Evolutionary conservation across 768 basidiomycete species (phyloP).

Genomic region (Leccinum olivaceopallidum): DNA sequence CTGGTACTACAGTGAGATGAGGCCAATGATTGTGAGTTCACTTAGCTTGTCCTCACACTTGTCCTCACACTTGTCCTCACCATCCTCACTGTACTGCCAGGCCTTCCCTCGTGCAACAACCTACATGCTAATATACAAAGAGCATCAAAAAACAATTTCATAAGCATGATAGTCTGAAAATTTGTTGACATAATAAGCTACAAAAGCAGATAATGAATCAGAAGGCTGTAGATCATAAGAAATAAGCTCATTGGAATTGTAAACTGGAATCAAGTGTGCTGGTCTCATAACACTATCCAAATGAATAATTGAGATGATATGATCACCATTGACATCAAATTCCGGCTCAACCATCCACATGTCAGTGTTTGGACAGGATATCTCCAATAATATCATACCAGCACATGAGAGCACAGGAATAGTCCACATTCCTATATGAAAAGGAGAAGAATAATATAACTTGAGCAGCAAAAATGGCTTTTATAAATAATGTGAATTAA

Average conservation of each 20-base stretch:
- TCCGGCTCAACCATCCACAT: not conserved
- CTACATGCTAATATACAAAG: not conserved
- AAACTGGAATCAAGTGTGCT: not conserved
- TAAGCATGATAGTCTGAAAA: no score
- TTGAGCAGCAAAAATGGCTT: not conserved
- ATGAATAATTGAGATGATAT: not conserved
- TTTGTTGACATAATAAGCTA: not conserved
- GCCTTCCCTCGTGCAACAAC: no score
- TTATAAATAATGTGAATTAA: not conserved
- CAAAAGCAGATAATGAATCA: not conserved
- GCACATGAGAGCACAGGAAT: no score
- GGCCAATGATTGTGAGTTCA: no score
- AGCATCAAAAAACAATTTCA: not conserved
- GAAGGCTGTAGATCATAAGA: not conserved
- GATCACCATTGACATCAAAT: not conserved
- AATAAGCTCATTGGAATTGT: not conserved
- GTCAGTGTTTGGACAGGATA: not conserved
- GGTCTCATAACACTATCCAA: not conserved
- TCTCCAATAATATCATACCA: not conserved
- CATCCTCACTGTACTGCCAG: no score
- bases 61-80: no score
- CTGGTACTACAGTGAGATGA: no score
- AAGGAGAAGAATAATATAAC: no score
- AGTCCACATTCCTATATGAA: no score
- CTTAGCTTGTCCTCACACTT: no score